These are phyloP conservation scores for Verbena officinalis DNA, from an alignment of 257 asterid genomes.

Conservation along the genomic window DNA sequence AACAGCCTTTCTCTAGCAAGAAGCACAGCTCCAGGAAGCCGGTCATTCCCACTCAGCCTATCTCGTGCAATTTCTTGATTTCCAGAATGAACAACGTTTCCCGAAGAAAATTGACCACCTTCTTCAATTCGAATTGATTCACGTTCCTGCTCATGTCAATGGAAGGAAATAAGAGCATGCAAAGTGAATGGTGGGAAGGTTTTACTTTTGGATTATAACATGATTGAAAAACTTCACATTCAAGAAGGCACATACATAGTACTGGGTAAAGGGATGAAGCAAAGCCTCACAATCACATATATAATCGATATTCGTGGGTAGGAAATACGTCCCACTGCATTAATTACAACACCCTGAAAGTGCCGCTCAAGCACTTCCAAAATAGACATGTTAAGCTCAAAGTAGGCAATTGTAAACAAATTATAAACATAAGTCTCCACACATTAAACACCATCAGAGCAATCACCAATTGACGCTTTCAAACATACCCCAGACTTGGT, in stretches of 20 bases:
- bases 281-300: not conserved
- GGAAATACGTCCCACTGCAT: not conserved
- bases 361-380: constrained; percentile 2
- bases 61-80: constrained; percentile 37
- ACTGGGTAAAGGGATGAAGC: constrained; percentile 1
- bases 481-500: too few relatives aligned
- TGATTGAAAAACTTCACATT: not conserved
- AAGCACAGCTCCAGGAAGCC: constrained; percentile 88
- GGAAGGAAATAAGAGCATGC: constrained; percentile 6
- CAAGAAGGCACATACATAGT: not conserved
- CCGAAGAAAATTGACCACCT: constrained; percentile 45
- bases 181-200: not conserved
- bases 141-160: constrained; percentile 54
- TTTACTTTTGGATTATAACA: constrained; percentile 5
- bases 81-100: constrained; percentile 35
- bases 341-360: not conserved
- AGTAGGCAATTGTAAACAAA: not conserved
- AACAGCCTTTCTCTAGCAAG: constrained; percentile 95
- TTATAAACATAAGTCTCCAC: not conserved
- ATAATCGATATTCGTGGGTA: not conserved
- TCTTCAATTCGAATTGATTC: constrained; percentile 52
- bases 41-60: constrained; percentile 53
- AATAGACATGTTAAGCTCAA: not conserved
- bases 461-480: not conserved
- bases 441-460: constrained; percentile 7